These are phyloP conservation scores for Parachaetomium inaequale DNA, from an alignment of 495 filamentous ascomycete genomes.

Conservation along the genomic window DNA sequence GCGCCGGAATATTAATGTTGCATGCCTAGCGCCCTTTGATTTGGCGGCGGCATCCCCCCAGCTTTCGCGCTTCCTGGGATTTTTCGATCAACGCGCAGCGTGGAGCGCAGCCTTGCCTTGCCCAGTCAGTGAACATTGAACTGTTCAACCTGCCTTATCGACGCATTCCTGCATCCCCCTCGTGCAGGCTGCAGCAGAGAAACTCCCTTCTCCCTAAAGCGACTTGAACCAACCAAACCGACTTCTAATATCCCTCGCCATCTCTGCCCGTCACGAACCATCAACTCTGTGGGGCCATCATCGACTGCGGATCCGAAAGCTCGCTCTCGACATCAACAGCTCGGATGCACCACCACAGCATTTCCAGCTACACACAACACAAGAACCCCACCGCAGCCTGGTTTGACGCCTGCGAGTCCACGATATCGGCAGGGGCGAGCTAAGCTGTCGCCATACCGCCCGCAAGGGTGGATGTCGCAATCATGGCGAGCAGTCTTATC, in stretches of 20 bases:
- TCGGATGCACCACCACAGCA: not conserved
- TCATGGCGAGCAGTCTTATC: conserved; percentile 51
- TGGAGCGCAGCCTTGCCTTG: conserved; percentile 12
- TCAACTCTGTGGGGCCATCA: too few relatives aligned
- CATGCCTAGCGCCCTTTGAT: conserved; percentile 33
- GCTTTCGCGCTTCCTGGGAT: conserved; percentile 26
- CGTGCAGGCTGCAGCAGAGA: not conserved
- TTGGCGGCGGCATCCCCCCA: conserved; percentile 32
- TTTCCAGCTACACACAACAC: not conserved
- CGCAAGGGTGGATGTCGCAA: conserved; percentile 34
- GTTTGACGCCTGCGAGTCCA: not conserved
- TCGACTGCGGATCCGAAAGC: too few relatives aligned
- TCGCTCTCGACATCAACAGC: too few relatives aligned
- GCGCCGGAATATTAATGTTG: conserved; percentile 22
- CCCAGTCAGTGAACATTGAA: not conserved
- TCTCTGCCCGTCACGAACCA: too few relatives aligned
- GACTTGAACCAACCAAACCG: too few relatives aligned
- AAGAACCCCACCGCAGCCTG: not conserved
- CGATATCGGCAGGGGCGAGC: conserved; percentile 1
- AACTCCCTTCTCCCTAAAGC: too few relatives aligned
- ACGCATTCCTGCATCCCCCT: not conserved
- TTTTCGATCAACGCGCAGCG: conserved; percentile 27
- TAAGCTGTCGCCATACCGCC: conserved; percentile 16
- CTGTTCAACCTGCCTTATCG: not conserved
- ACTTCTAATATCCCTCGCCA: too few relatives aligned